Conservation (phyloP, 2,329 filamentous ascomycete species). For the Aspergillus sp. region DNA sequence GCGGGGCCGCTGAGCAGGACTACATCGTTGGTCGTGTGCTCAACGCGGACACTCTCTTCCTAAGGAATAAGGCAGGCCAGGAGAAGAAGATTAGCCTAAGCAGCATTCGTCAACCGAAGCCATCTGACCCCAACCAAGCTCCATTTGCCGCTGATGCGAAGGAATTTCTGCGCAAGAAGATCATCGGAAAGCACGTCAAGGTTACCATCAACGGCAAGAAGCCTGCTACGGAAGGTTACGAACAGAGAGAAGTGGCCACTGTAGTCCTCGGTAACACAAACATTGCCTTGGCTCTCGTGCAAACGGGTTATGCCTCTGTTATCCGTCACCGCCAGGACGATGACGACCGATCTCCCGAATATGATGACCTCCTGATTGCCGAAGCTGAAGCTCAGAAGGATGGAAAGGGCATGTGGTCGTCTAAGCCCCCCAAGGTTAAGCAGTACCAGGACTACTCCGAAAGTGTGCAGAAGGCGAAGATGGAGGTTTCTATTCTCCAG, state of each 20-base stretch:
- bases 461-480: slow-evolving; percentile 89
- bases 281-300: slow-evolving; percentile 78
- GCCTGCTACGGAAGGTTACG: slow-evolving; percentile 83
- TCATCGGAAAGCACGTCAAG: slow-evolving; percentile 95
- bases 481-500: slow-evolving; percentile 82
- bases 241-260: slow-evolving; percentile 92
- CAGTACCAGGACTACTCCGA: slow-evolving; percentile 89
- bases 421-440: slow-evolving; percentile 80
- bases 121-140: slow-evolving; percentile 79
- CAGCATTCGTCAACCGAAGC: slow-evolving; percentile 90
- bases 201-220: slow-evolving; percentile 88
- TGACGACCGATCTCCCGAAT: slow-evolving; percentile 88
- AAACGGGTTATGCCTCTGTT: slow-evolving; percentile 89
- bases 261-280: slow-evolving; percentile 83
- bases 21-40: slow-evolving; percentile 82
- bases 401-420: slow-evolving; percentile 91
- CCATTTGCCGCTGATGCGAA: slow-evolving; percentile 92
- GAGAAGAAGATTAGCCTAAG: slow-evolving; percentile 92
- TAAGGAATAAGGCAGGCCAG: slow-evolving; percentile 77
- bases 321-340: slow-evolving; percentile 95
- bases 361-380: slow-evolving; percentile 61
- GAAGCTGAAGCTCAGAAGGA: slow-evolving; percentile 70
- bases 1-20: slow-evolving; percentile 64
- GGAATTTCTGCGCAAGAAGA: slow-evolving; percentile 87
- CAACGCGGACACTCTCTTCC: slow-evolving; percentile 82